Evolutionary conservation across 139 green algal genomes (phyloP), one percentile per base, ranked within the genome.

Genomic region (Eudorina sp.): DNA sequence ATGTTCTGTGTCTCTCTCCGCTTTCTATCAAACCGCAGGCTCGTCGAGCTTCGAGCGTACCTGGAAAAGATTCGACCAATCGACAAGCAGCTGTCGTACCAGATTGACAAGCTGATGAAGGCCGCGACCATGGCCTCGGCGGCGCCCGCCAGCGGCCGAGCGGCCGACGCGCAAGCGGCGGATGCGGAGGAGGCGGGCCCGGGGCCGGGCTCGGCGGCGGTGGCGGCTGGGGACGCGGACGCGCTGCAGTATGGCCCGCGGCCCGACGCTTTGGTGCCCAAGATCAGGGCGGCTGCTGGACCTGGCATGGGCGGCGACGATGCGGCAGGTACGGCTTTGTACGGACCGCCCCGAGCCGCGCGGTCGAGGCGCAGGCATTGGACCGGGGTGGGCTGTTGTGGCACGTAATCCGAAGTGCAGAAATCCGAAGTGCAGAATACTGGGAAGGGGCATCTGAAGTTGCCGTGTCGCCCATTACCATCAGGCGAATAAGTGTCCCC

Each of bases 81-180:
- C 66, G 98, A 99, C 90, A 97, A 97, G 92, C 96, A 96, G 89
- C 94, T 99, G 75, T 83, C 96, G 55, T 98, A 99, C 93, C 98
- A 99, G 93, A 94, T 99, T 4, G 96, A 99, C 53, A 99, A 99
- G 94, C 95, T 99, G 53, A 92, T 99, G 41, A 89, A 91, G 21
- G 94, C 94, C 11, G 94, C 83, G 19, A n/a, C 36, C 21, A 78
- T 83, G 14, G 93, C 86, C 8, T 73, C 94, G 27, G 70, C 86
- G 19, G 75, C 40, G n/a, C 92, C 84, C 5, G 73, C n/a, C 93
- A 29, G 76, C 84, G 16, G 78, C 40, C 19, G 89, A 82, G 34
- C 21, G 1, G 48, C 11, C 0, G 43, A 81, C 0, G 85, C 19
- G 45, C 60, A 85, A 23, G 85, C 60, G 0, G 85, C 38, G 13